Evolutionary conservation across 129 eudicot genomes (phyloP).

Genomic region (Saussurea involucrata): DNA sequence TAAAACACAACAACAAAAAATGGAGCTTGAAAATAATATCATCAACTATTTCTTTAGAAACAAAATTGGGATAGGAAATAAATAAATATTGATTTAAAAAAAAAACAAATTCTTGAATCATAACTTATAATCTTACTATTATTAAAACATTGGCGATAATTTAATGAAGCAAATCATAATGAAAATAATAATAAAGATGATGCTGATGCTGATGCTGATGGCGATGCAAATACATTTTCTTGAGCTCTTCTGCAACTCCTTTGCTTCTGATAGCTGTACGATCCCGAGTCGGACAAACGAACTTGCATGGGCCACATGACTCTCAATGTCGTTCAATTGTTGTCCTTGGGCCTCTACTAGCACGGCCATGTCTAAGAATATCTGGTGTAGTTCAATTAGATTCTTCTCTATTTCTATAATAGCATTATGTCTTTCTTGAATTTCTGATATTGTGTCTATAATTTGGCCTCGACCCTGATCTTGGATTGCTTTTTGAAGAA

Average conservation of each 20-base stretch:
- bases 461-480: slow-evolving; percentile 82
- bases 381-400: slow-evolving; percentile 60
- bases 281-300: slow-evolving; percentile 74
- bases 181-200: slow-evolving; percentile 22
- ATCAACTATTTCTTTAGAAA: neutral
- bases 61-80: neutral
- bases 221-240: slow-evolving; percentile 65
- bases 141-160: slow-evolving; percentile 9
- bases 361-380: slow-evolving; percentile 81
- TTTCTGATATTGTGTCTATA: slow-evolving; percentile 68
- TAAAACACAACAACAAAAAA: neutral
- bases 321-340: slow-evolving; percentile 66
- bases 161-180: slow-evolving; percentile 33
- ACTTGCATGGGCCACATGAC: slow-evolving; percentile 72
- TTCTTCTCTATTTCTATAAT: slow-evolving; percentile 70
- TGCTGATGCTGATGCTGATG: slow-evolving; percentile 34
- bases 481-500: slow-evolving; percentile 80
- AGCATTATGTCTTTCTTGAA: slow-evolving; percentile 89
- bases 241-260: slow-evolving; percentile 60
- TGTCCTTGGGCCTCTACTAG: slow-evolving; percentile 84
- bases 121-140: neutral
- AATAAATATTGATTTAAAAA: neutral
- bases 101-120: neutral
- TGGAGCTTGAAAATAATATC: neutral
- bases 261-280: slow-evolving; percentile 52